Evolutionary conservation across 179 eudicot genomes (phyloP).

Genomic region (Beta corolliflora): DNA sequence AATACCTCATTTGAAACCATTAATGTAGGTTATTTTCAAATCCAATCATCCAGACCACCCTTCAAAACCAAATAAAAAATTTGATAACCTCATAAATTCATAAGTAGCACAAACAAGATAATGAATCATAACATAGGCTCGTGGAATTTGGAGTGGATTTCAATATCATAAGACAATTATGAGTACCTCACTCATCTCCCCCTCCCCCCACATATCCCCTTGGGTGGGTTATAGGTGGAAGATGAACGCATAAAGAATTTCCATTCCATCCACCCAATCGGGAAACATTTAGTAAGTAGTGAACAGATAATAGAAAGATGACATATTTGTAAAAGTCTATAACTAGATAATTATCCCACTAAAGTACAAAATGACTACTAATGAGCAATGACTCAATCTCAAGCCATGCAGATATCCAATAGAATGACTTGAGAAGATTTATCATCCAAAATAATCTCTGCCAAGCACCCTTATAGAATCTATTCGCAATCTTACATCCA

Average conservation of each 20-base stretch:
- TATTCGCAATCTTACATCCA: background rate
- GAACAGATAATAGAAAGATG: background rate
- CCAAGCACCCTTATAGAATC: background rate
- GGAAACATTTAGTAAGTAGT: background rate
- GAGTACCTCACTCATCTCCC: background rate
- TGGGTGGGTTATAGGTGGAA: background rate
- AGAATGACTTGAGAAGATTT: conserved; percentile 9
- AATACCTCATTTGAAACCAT: no score
- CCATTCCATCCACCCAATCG: no score
- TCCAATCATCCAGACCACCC: no score
- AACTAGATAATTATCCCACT: background rate
- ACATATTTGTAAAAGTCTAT: background rate
- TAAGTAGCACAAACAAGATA: background rate
- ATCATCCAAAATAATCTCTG: background rate
- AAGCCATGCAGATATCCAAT: background rate
- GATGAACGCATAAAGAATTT: background rate
- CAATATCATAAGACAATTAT: background rate
- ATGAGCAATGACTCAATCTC: background rate
- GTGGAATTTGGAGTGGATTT: background rate
- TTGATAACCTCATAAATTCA: no score
- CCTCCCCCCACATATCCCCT: background rate
- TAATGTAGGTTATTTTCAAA: no score
- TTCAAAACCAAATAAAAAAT: no score
- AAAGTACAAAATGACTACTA: background rate
- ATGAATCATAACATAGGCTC: background rate